Evolutionary conservation across 2,329 filamentous ascomycete genomes (phyloP).

Genomic region (Cladosporium sp.): DNA sequence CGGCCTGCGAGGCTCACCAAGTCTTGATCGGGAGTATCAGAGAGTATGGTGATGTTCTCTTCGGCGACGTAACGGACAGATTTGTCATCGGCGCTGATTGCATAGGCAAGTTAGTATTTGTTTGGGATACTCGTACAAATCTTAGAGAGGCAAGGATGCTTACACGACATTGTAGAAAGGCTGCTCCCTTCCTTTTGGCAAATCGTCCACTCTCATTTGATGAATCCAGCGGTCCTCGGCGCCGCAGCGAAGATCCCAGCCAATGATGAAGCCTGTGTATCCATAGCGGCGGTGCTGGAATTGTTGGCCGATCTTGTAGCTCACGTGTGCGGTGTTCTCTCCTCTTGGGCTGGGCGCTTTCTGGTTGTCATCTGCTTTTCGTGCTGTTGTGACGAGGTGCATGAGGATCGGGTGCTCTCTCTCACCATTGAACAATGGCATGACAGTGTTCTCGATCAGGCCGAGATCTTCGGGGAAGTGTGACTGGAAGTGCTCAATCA

Average conservation of each 20-base stretch:
- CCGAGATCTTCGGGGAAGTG: constrained; percentile 68
- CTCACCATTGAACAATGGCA: constrained; percentile 54
- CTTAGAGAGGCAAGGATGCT: constrained; percentile 38
- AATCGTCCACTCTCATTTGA: constrained; percentile 58
- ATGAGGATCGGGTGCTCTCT: constrained; percentile 53
- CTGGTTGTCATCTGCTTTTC: constrained; percentile 52
- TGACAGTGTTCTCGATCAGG: constrained; percentile 64
- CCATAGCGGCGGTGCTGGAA: constrained; percentile 78
- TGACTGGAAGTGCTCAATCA: constrained; percentile 61
- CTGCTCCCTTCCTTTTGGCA: constrained; percentile 59
- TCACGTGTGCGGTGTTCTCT: constrained; percentile 38
- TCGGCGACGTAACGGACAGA: constrained; percentile 72
- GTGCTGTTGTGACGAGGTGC: constrained; percentile 53
- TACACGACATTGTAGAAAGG: constrained; percentile 86
- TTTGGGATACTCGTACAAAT: no score
- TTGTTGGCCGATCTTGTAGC: constrained; percentile 72
- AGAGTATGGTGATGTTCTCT: constrained; percentile 70
- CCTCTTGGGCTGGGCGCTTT: constrained; percentile 35
- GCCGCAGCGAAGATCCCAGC: constrained; percentile 69
- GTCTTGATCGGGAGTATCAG: constrained; percentile 29
- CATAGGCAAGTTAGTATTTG: neutral
- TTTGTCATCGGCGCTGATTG: constrained; percentile 58
- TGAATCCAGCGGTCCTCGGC: constrained; percentile 60
- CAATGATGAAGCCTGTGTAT: constrained; percentile 77
- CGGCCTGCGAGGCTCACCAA: constrained; percentile 71